phyloP scores from a whole-genome alignment of 2,329 filamentous ascomycete species.

The Trichoderma atroviride region DNA sequence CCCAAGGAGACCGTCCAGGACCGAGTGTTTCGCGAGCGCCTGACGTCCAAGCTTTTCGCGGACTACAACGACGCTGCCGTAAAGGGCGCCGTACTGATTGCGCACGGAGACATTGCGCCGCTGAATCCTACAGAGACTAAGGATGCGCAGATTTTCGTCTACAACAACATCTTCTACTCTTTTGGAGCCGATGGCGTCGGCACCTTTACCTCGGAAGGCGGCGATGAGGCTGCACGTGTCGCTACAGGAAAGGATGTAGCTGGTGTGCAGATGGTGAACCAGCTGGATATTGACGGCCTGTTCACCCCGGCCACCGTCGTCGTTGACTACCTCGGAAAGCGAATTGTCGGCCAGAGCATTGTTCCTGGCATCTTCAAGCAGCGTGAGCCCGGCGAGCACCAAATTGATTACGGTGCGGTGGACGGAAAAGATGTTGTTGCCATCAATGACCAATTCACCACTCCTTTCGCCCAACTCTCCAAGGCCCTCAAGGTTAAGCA shows the following conservation, averaged over 20 bases:
- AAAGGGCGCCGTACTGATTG: slow-evolving; percentile 87
- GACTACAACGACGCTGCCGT: slow-evolving; percentile 97
- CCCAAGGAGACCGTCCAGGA: slow-evolving; percentile 94
- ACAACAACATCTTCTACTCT: slow-evolving; percentile 99
- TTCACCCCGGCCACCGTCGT: slow-evolving; percentile 97
- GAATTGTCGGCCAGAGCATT: slow-evolving; percentile 95
- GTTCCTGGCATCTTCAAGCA: slow-evolving; percentile 99
- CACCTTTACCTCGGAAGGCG: slow-evolving; percentile 94
- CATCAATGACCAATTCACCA: slow-evolving; percentile 81
- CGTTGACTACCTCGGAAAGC: slow-evolving; percentile 95
- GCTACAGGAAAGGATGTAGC: slow-evolving; percentile 96
- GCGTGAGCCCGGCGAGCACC: slow-evolving; percentile 93
- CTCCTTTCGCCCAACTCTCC: slow-evolving; percentile 86
- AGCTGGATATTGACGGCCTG: slow-evolving; percentile 90
- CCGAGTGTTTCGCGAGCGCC: slow-evolving; percentile 89
- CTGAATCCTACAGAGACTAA: slow-evolving; percentile 90
- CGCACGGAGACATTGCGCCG: slow-evolving; percentile 86
- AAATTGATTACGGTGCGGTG: slow-evolving; percentile 97
- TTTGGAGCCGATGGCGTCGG: slow-evolving; percentile 97
- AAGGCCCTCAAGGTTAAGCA: slow-evolving; percentile 89
- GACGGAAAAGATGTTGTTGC: slow-evolving; percentile 96
- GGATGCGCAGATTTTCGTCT: slow-evolving; percentile 97
- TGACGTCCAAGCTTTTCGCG: slow-evolving; percentile 94
- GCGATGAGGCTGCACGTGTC: slow-evolving; percentile 92
- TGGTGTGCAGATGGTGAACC: slow-evolving; percentile 93